Evolutionary conservation across 805 yeast species (phyloP), one percentile per base, ranked within the genome.

Genomic region (Kockiozyma suomiensis): DNA sequence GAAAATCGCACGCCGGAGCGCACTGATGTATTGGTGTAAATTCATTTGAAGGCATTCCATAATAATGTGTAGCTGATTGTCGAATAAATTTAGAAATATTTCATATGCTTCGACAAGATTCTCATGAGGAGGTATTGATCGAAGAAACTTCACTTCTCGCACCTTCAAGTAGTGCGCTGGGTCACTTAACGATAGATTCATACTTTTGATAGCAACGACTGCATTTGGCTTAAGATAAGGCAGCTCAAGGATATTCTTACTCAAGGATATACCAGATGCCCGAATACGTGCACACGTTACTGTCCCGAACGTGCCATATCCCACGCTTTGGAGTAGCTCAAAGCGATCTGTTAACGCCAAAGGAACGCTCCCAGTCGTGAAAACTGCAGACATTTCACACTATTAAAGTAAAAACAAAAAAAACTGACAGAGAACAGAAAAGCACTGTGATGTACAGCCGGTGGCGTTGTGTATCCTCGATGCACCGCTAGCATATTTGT

Each of bases 41-140:
- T 86, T 90, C 73, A 86, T 90, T 65, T 86, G 88, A 90, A 92
- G 83, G 26, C 86, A 81, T 72, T 93, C 98, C 96, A 93, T 90
- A 12, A 87, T 87, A 40, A 92, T 89, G 69, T 90, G 90, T 56
- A 90, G 77, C 67, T 83, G 82, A 64, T 77, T 81, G 45, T 81
- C 75, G 23, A 68, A 62, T 53, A 81, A 76, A 74, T 93, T 97
- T 58, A 89, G 79, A 69, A 92, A 90, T 70, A 90, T 79, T 68
- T 91, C 97, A 73, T 82, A 84, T 3, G 90, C 80, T 66, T 85
- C 88, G 19, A 92, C 85, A 56, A 93, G 75, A 66, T 85, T 82
- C 23, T 81, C 81, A 74, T 90, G 96, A 1, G 88, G 79, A 0
- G 89, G 85, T 23, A 91, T 38, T 4, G 56, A n/a, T 13, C 64